Evolutionary conservation across 805 yeast species (phyloP), one percentile per base, ranked within the genome.

Genomic region (Wickerhamiella shivajii): DNA sequence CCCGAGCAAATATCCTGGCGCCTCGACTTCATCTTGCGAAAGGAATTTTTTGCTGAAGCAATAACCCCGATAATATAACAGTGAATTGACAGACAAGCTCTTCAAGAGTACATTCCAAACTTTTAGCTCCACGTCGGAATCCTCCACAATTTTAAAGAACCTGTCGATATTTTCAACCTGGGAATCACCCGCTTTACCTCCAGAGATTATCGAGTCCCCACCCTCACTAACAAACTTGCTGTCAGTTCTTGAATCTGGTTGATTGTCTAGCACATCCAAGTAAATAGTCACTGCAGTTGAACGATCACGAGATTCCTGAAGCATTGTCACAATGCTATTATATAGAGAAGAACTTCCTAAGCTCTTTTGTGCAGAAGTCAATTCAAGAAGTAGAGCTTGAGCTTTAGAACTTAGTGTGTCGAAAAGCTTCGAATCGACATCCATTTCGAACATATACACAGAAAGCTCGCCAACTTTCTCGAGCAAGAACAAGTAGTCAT

Each of bases 71-170:
- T 51, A 30, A 66, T 77, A 51, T 64, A 78, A 22, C 60, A 60
- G 37, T 63, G 69, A 57, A 68, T 77, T 18, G 69, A 53, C 42
- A 63, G 77, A 76, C 2, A 83, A 44, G 1, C 64, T 52, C 4
- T 60, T 28, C 7, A 60, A 45, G 2, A 61, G 47, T 11, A 47
- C 46, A 2, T 47, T 32, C 55, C 61, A 59, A 1, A 53, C 40
- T 3, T 41, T 50, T 16, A 34, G 33, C 41, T 61, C 64, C 23
- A 64, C 59, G 5, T 52, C 54, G 4, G 47, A 40, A 21, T 55
- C 44, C 0, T 56, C 47, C 0, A 52, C 40, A 34, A 50, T 12
- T 12, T 43, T 45, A 46, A 55, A 43, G 1, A 45, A 38, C 13
- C 10, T 8, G 7, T 31, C 32, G 21, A 37, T 24, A 15, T 33